Evolutionary conservation across 2,329 filamentous ascomycete species (phyloP).

Genomic region (Arachnopeziza araneosa): DNA sequence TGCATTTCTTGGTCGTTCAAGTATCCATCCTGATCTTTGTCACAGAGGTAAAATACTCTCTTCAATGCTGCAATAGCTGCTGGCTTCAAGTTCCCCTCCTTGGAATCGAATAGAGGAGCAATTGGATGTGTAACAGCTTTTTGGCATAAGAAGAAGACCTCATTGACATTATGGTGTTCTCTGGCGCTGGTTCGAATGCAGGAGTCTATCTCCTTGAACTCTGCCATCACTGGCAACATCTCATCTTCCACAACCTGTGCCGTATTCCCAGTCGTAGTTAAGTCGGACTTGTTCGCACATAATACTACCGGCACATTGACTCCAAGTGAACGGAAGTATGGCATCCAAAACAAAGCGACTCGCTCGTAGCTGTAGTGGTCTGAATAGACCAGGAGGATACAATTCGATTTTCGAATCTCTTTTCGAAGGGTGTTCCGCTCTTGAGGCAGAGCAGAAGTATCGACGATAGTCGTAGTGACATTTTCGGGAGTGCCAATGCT

Average conservation of each 20-base stretch:
- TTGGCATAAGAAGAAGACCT: constrained; percentile 95
- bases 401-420: constrained; percentile 94
- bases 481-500: constrained; percentile 92
- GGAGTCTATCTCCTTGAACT: constrained; percentile 98
- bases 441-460: constrained; percentile 91
- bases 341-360: constrained; percentile 97
- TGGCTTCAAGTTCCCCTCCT: constrained; percentile 83
- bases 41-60: constrained; percentile 90
- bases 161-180: constrained; percentile 90
- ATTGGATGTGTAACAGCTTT: constrained; percentile 97
- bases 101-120: constrained; percentile 92
- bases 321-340: constrained; percentile 94
- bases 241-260: constrained; percentile 90
- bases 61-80: constrained; percentile 80
- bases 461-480: constrained; percentile 95
- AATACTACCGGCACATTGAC: constrained; percentile 97
- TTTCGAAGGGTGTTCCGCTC: constrained; percentile 85
- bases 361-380: constrained; percentile 99
- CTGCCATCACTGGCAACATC: constrained; percentile 96
- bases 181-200: constrained; percentile 92
- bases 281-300: constrained; percentile 96
- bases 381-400: constrained; percentile 93
- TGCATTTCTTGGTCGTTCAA: constrained; percentile 87
- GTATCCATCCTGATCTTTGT: constrained; percentile 92
- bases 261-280: constrained; percentile 67